A percentile compares a stretch with the other conserved stretches of the same genome.
Conservation (phyloP, 176 grass and related monocot genomes). For the Oryza glaberrima region DNA sequence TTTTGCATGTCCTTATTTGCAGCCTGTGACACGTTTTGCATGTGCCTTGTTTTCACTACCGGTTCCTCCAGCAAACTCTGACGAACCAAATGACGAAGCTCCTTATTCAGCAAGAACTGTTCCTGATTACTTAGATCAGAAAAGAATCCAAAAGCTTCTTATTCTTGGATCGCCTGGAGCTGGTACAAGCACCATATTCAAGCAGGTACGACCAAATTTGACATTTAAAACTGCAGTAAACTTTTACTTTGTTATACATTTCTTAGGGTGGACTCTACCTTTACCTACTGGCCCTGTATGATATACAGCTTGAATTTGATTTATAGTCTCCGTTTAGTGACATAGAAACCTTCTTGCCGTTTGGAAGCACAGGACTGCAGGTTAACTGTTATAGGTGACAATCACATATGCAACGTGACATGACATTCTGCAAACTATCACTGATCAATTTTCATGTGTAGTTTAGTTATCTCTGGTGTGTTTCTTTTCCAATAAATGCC, state of each 20-base stretch:
- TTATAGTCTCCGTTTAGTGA: no score
- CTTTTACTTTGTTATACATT: no score
- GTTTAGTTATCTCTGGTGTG: constrained; percentile 8
- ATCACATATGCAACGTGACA: background rate
- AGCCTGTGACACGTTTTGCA: constrained; percentile 73
- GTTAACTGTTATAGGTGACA: background rate
- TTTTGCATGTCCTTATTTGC: constrained; percentile 20
- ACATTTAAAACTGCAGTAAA: constrained; percentile 1
- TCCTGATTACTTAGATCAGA: constrained; percentile 81
- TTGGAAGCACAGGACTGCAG: background rate
- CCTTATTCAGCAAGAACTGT: constrained; percentile 66
- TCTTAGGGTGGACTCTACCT: no score
- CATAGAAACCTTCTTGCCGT: no score
- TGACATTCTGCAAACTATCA: constrained; percentile 12
- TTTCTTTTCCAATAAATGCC: constrained; percentile 14
- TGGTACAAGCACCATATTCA: constrained; percentile 96
- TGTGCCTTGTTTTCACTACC: constrained; percentile 84
- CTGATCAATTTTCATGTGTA: constrained; percentile 13
- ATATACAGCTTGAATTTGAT: no score
- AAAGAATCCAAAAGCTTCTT: constrained; percentile 85
- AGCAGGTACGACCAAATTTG: constrained; percentile 62
- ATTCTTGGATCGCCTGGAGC: constrained; percentile 82
- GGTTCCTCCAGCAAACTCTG: constrained; percentile 59
- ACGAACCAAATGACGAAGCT: constrained; percentile 53
- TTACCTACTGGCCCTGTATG: no score